Percentiles rank a stretch among this genome's conserved stretches.
Conservation (phyloP, 2,329 filamentous ascomycete species). For the Thyridium curvatum region DNA sequence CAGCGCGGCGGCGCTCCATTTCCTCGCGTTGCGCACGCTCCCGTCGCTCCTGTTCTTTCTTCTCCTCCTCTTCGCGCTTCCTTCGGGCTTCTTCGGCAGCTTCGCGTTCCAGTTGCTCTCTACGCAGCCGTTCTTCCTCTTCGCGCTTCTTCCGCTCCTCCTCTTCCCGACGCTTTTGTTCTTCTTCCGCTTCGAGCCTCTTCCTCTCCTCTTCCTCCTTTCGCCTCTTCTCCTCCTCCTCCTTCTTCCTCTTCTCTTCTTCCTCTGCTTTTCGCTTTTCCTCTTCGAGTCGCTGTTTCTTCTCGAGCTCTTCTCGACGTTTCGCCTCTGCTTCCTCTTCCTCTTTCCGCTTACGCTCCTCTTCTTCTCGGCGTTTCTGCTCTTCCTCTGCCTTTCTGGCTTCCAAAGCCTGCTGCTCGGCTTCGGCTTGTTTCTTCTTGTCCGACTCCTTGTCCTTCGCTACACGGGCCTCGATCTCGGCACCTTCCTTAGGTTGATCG, state of each 20-base stretch:
- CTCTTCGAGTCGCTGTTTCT: conserved; percentile 17
- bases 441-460: conserved; percentile 20
- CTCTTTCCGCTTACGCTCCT: conserved; percentile 11
- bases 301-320: conserved; percentile 18
- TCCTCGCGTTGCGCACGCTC: conserved; percentile 37
- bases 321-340: conserved; percentile 19
- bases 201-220: conserved; percentile 20
- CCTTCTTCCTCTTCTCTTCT: conserved; percentile 25
- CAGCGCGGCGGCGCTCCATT: conserved; percentile 29
- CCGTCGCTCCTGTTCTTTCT: conserved; percentile 41
- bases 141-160: conserved; percentile 26
- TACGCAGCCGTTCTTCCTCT: conserved; percentile 38
- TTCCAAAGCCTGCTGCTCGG: conserved; percentile 19
- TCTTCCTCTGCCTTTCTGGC: conserved; percentile 25
- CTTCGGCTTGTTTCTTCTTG: conserved; percentile 21
- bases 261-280: conserved; percentile 25
- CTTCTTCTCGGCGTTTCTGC: conserved; percentile 15
- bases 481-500: conserved; percentile 13
- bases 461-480: conserved; percentile 16
- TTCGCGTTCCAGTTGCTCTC: conserved; percentile 39
- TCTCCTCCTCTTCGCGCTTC: conserved; percentile 46
- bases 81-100: conserved; percentile 42
- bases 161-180: conserved; percentile 18
- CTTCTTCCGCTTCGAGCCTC: conserved; percentile 20
- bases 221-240: conserved; percentile 27